Conservation (phyloP, 1,139 yeast species). For the Hanseniaspora gamundiae region DNA sequence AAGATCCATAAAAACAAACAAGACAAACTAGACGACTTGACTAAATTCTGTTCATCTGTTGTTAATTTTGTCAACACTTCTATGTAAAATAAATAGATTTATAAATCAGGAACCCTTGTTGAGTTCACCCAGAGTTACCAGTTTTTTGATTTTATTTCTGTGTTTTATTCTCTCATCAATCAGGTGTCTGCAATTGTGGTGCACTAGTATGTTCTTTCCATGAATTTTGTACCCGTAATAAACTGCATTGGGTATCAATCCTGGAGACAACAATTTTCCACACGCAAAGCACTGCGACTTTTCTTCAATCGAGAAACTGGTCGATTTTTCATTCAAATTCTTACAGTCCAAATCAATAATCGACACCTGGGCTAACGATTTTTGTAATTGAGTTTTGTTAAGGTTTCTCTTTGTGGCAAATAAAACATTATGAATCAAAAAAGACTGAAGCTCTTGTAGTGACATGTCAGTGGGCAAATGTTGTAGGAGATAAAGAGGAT, state of each 20-base stretch:
- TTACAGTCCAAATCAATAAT: neutral
- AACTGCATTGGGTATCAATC: neutral
- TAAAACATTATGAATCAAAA: neutral
- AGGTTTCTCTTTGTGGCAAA: neutral
- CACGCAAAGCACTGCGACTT: neutral
- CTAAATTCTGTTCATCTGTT: conserved; percentile 79
- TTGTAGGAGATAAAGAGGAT: neutral
- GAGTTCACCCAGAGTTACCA: neutral
- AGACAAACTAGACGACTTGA: conserved; percentile 49
- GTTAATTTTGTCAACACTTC: conserved; percentile 38
- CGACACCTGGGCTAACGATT: neutral
- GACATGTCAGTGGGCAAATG: neutral
- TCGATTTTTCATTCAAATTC: neutral
- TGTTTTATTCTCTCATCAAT: neutral
- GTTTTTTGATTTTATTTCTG: neutral
- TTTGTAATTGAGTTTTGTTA: neutral
- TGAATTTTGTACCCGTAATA: neutral
- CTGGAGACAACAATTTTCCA: neutral
- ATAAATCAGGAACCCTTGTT: neutral
- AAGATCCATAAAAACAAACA: conserved; percentile 32
- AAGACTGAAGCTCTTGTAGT: neutral
- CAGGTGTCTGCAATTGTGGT: neutral
- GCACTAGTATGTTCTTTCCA: neutral
- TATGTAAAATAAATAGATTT: neutral
- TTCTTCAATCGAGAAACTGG: neutral